phyloP scores from a whole-genome alignment of 768 basidiomycete genomes.

The Tricholoma matsutake region DNA sequence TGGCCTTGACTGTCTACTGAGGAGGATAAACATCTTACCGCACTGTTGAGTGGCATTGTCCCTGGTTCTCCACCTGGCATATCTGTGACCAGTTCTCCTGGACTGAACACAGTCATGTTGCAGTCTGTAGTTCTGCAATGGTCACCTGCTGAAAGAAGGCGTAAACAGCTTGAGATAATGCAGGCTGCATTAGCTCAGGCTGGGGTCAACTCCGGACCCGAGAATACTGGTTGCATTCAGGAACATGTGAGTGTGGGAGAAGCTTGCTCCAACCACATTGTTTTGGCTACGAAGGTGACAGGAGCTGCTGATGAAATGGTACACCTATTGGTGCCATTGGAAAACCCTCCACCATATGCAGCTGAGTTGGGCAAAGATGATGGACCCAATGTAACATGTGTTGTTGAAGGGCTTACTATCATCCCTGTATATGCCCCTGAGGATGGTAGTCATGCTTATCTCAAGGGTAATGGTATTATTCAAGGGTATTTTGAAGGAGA shows the following conservation, averaged over 20 bases:
- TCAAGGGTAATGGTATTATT: neutral
- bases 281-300: neutral
- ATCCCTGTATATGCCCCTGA: neutral
- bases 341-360: neutral
- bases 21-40: neutral
- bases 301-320: no score
- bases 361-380: neutral
- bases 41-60: neutral
- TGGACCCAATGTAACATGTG: neutral
- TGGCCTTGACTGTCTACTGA: neutral
- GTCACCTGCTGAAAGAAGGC: neutral
- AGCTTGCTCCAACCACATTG: neutral
- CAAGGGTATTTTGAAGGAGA: neutral
- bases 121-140: neutral
- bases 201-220: neutral
- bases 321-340: no score
- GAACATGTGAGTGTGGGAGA: neutral
- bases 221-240: neutral
- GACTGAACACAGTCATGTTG: neutral
- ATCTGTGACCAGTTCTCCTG: neutral
- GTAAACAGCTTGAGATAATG: neutral
- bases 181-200: neutral
- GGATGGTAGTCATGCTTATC: neutral
- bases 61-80: neutral
- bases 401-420: neutral